A percentile compares a stretch with the other conserved stretches of the same genome.
phyloP scores from a whole-genome alignment of 2,329 filamentous ascomycete genomes.

The Beauveria pseudobassiana region DNA sequence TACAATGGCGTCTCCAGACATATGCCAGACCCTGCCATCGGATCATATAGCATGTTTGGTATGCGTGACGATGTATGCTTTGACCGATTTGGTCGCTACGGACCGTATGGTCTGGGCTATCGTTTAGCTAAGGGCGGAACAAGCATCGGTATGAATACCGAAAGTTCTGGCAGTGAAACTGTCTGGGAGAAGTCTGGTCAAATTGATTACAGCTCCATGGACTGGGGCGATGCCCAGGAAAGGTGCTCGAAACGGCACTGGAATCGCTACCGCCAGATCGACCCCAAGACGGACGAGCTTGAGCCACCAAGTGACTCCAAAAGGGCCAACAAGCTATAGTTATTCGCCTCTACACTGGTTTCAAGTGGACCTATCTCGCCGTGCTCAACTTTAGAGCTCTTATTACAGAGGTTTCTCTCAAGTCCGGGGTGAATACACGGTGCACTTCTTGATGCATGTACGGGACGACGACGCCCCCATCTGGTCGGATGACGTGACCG shows the following conservation, averaged over 20 bases:
- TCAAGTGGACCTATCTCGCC: constrained; percentile 69
- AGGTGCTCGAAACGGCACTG: constrained; percentile 53
- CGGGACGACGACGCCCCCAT: constrained; percentile 72
- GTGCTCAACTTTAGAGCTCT: constrained; percentile 76
- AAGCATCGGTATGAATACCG: constrained; percentile 64
- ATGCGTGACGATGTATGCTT: constrained; percentile 76
- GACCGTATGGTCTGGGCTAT: constrained; percentile 83
- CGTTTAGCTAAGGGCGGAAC: constrained; percentile 62
- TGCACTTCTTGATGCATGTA: constrained; percentile 81
- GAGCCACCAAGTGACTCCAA: constrained; percentile 24
- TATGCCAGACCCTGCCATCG: constrained; percentile 70
- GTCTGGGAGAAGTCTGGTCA: constrained; percentile 49
- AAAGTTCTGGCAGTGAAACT: constrained; percentile 57
- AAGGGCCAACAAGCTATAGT: constrained; percentile 64
- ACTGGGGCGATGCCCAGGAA: constrained; percentile 49
- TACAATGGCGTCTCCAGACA: constrained; percentile 66
- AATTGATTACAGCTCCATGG: constrained; percentile 47
- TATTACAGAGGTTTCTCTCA: constrained; percentile 68
- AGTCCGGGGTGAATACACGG: constrained; percentile 75
- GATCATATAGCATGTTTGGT: constrained; percentile 68
- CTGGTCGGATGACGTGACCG: constrained; percentile 70
- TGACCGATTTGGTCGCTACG: constrained; percentile 76
- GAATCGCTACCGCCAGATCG: constrained; percentile 45
- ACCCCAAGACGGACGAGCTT: constrained; percentile 31
- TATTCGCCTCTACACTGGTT: constrained; percentile 73